Evolutionary conservation across 169 alveolate species (phyloP).

Genomic region (Neospora caninum): DNA sequence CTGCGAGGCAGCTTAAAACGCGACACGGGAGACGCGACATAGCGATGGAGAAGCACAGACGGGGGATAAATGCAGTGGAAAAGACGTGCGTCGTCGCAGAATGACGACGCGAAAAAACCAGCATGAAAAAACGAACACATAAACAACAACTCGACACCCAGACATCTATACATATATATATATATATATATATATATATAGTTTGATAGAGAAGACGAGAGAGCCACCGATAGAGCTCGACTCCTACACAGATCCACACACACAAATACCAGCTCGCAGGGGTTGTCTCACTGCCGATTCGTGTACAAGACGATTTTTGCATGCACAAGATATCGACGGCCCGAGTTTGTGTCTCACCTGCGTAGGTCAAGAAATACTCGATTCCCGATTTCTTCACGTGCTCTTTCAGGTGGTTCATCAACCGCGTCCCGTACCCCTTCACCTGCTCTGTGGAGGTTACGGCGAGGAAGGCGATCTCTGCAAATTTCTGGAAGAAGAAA

Average conservation of each 20-base stretch:
- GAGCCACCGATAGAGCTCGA: no score
- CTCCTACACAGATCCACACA: no score
- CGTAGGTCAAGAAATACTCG: conserved; percentile 92
- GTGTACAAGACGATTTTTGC: background rate
- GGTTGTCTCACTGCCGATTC: no score
- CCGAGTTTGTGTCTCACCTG: background rate
- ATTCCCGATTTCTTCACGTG: conserved; percentile 86
- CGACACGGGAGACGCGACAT: no score
- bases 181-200: background rate
- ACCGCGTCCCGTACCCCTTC: conserved; percentile 97
- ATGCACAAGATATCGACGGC: background rate
- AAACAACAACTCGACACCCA: no score
- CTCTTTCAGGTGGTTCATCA: conserved; percentile 97
- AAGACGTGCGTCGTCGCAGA: no score
- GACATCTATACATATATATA: background rate
- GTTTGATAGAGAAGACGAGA: background rate
- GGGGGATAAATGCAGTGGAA: no score
- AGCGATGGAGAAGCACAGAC: no score
- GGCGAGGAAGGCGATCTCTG: conserved; percentile 98
- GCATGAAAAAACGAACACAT: no score
- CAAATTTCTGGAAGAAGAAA: conserved; percentile 88
- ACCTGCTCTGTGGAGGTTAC: conserved; percentile 94
- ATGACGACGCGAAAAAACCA: no score
- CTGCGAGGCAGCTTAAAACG: no score
- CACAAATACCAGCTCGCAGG: background rate